Base-by-base conservation (phyloP, 352 stramenopile genomes). In the Globisporangium megalacanthum region DNA sequence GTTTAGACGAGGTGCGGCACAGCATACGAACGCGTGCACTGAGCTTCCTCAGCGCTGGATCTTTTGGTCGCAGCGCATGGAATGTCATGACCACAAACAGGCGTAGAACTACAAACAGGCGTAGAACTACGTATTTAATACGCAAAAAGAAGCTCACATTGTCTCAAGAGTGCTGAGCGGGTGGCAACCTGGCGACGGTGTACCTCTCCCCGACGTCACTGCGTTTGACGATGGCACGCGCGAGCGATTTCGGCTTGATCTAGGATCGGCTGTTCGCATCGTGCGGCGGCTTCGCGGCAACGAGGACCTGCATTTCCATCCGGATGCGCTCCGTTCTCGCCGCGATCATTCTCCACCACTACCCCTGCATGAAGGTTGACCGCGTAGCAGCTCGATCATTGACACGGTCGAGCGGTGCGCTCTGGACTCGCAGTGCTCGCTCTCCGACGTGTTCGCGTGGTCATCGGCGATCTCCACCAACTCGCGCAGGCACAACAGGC, bases 221-320 rank as follows among this genome's bases (percentile, higher is more conserved):
- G 17, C 17, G 2, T 29, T 49, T 22, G 44, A 49, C 17, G 5
- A 15, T 3, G 4, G 6, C 10, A 20, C 44, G 15, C 44, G 44
- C 15, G 44, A 49, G 44, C 11, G 44, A n/a, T n/a, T 31, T 49
- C 6, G 44, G 15, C 22, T 20, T 25, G 6, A 15, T 54, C 11
- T 13, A 54, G 35, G 17, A 4, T 22, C 49, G 35, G 49, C 49
- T 54, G n/a, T 54, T 54, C n/a, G 49, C 49, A 22, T 36, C 49
- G 4, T 37, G 44, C 17, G 9, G 4, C 15, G 44, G 13, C 44
- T 49, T 37, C 33, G 33, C 4, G 33, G 8, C 33, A 8, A 9
- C 33, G 8, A 37, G 33, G 8, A 37, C 4, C 33, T 37, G 33
- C 33, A 37, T 37, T 8, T 37, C 33, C 33, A 8, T 37, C 8